These are phyloP conservation scores for Cochlearia excelsa DNA, from an alignment of 345 rosid species.

Conservation along the genomic window DNA sequence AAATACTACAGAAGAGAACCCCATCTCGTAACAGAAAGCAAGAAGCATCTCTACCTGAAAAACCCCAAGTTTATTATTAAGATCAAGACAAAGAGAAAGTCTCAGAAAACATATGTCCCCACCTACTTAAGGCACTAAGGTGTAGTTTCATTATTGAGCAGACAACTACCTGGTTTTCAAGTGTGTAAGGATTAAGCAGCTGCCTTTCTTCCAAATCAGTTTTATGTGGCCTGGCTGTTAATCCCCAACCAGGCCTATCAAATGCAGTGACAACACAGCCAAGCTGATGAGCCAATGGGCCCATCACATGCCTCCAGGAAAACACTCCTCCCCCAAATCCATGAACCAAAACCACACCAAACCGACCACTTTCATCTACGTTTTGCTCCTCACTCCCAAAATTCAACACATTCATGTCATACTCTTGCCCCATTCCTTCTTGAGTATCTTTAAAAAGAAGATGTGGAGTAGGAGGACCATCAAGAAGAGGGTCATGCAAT, in stretches of 20 bases:
- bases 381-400: conserved; percentile 41
- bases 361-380: conserved; percentile 44
- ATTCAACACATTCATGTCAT: conserved; percentile 33
- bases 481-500: conserved; percentile 69
- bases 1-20: conserved; percentile 82
- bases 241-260: conserved; percentile 99
- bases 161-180: conserved; percentile 67
- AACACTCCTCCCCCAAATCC: conserved; percentile 97
- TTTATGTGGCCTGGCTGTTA: conserved; percentile 66
- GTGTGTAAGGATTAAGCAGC: conserved; percentile 74
- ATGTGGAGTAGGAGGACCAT: conserved; percentile 50
- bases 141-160: background rate
- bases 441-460: conserved; percentile 53
- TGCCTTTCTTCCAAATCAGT: conserved; percentile 74
- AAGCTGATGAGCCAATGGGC: conserved; percentile 58
- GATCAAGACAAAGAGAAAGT: background rate
- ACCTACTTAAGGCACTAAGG: no score
- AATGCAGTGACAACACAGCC: conserved; percentile 84
- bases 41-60: conserved; percentile 90
- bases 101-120: no score
- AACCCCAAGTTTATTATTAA: conserved; percentile 5
- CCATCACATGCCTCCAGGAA: conserved; percentile 97
- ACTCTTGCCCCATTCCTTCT: conserved; percentile 40
- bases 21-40: conserved; percentile 85
- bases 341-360: conserved; percentile 75